Percentiles rank a stretch among this genome's conserved stretches.
Conservation (phyloP, 1,284 basidiomycete genomes). For the Peniophora sp. region DNA sequence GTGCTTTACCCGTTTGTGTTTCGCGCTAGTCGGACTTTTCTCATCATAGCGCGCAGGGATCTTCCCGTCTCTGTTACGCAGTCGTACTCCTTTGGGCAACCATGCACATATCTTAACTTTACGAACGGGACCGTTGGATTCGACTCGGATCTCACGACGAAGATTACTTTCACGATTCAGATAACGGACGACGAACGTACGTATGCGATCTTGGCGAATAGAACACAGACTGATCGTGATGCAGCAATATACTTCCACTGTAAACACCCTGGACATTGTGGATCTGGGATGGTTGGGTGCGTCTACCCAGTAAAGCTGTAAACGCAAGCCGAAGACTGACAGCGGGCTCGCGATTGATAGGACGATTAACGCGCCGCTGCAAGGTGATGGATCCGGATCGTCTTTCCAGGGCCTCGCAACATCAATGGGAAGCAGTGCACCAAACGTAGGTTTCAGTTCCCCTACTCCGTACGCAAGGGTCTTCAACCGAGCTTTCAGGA, state of each 20-base stretch:
- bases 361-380: background rate
- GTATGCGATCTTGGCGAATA: too few relatives aligned
- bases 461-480: background rate
- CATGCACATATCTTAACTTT: constrained; percentile 1
- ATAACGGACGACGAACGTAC: background rate
- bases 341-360: background rate
- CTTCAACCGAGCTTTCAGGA: too few relatives aligned
- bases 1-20: background rate
- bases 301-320: background rate
- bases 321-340: too few relatives aligned
- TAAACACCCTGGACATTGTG: constrained; percentile 1
- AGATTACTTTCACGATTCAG: background rate
- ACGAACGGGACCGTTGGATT: background rate
- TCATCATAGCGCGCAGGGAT: background rate
- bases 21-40: background rate
- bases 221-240: background rate
- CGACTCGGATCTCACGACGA: background rate
- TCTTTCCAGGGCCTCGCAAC: background rate
- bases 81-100: background rate
- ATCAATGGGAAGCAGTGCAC: background rate
- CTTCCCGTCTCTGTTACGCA: background rate
- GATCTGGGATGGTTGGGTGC: background rate
- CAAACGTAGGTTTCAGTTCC: background rate
- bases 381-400: background rate
- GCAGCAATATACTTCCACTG: constrained; percentile 1